Percentiles rank a stretch among this genome's conserved stretches.
Conservation (phyloP, 805 yeast genomes). For the Zygotorulaspora chibaensis region DNA sequence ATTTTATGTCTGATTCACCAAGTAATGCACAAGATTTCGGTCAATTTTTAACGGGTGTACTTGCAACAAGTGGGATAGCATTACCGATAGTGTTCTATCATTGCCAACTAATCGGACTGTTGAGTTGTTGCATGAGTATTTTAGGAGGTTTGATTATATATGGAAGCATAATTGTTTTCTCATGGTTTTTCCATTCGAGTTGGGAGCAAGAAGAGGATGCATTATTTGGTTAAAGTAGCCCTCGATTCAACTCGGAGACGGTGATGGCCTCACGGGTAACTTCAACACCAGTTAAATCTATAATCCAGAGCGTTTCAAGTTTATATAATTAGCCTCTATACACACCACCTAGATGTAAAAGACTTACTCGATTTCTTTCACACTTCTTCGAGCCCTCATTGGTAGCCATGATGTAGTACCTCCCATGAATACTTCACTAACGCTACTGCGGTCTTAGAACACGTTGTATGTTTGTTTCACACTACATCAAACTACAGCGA, state of each 20-base stretch:
- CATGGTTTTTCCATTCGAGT: slow-evolving; percentile 56
- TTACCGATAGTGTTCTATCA: slow-evolving; percentile 77
- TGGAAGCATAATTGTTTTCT: slow-evolving; percentile 76
- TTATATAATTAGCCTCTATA: neutral
- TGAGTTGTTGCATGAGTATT: slow-evolving; percentile 73
- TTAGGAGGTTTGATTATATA: slow-evolving; percentile 82
- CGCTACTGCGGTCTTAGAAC: too few relatives aligned
- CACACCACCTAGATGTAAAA: neutral
- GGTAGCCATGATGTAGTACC: too few relatives aligned
- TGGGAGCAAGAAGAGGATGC: slow-evolving; percentile 41
- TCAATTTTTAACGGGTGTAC: slow-evolving; percentile 69
- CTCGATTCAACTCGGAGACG: too few relatives aligned
- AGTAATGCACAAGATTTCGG: slow-evolving; percentile 65
- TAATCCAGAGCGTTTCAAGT: neutral
- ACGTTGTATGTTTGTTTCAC: too few relatives aligned
- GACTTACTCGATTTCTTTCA: too few relatives aligned
- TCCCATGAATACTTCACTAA: too few relatives aligned
- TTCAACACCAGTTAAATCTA: too few relatives aligned
- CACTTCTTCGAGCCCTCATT: too few relatives aligned
- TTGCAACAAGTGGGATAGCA: slow-evolving; percentile 69
- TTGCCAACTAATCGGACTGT: slow-evolving; percentile 59
- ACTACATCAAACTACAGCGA: too few relatives aligned
- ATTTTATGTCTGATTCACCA: slow-evolving; percentile 57
- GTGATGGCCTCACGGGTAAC: too few relatives aligned
- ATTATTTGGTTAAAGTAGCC: slow-evolving; percentile 28